phyloP scores from a whole-genome alignment of 2,329 filamentous ascomycete species.

The Botrytis elliptica region DNA sequence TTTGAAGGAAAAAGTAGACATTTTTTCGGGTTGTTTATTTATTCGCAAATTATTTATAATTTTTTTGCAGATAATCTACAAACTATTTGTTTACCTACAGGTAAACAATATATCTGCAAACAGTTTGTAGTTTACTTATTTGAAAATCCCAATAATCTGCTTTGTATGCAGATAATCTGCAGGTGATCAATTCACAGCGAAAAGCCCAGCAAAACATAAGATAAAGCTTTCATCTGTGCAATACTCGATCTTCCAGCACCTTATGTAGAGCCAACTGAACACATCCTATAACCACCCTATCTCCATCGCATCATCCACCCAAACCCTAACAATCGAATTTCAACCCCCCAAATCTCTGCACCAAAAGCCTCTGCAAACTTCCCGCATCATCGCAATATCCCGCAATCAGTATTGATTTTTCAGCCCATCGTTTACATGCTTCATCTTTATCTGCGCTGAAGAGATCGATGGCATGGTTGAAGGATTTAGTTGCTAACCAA shows the following conservation, averaged over 20 bases:
- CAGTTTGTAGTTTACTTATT: no score
- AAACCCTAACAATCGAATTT: not conserved
- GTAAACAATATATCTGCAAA: no score
- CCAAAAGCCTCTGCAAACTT: constrained; percentile 26
- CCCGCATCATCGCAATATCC: constrained; percentile 36
- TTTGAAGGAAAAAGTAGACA: no score
- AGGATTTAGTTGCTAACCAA: constrained; percentile 69
- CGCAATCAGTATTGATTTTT: constrained; percentile 39
- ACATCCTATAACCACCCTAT: not conserved
- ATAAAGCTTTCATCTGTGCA: not conserved
- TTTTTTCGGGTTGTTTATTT: no score
- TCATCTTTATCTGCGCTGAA: constrained; percentile 55
- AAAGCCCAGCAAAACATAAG: not conserved
- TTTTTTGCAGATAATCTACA: no score
- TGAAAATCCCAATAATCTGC: no score
- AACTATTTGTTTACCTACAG: no score
- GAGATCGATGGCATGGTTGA: constrained; percentile 70
- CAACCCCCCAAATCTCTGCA: constrained; percentile 1
- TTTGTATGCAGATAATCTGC: no score
- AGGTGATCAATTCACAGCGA: not conserved
- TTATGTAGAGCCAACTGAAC: not conserved
- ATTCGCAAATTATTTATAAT: no score
- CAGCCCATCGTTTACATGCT: constrained; percentile 48
- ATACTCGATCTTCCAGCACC: not conserved
- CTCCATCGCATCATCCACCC: not conserved